These are phyloP conservation scores for Westerdykella aurantiaca DNA, from an alignment of 2,329 filamentous ascomycete species.

Conservation along the genomic window DNA sequence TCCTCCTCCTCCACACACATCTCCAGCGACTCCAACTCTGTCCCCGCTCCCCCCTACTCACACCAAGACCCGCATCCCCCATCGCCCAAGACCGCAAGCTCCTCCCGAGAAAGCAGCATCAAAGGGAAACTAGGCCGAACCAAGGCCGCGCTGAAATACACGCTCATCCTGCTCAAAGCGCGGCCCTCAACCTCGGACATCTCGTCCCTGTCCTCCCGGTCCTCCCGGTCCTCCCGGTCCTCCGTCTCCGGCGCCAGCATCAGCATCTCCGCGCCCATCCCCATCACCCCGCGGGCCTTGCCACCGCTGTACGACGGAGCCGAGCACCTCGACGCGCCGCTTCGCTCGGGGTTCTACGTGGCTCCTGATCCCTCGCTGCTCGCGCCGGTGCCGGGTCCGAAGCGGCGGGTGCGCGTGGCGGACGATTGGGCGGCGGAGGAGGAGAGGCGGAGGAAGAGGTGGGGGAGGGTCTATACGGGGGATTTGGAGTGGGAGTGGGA, in stretches of 20 bases:
- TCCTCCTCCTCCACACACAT: slow-evolving; percentile 10
- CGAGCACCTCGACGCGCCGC: not conserved
- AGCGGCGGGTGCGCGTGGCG: not conserved
- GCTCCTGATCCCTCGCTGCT: not conserved
- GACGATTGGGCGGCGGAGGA: slow-evolving; percentile 1
- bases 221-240: not conserved
- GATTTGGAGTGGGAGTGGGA: too few relatives aligned
- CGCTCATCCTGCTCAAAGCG: slow-evolving; percentile 26
- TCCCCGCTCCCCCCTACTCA: slow-evolving; percentile 16
- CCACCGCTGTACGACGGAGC: not conserved
- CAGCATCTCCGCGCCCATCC: not conserved
- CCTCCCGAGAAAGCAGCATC: too few relatives aligned
- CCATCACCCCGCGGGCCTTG: not conserved
- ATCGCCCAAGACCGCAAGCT: too few relatives aligned
- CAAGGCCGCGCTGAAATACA: not conserved
- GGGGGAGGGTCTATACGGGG: too few relatives aligned
- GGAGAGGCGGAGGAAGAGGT: not conserved
- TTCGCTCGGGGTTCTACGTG: not conserved
- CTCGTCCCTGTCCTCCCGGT: slow-evolving; percentile 6
- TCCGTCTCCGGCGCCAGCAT: not conserved
- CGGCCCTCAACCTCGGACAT: slow-evolving; percentile 16
- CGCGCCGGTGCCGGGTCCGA: not conserved
- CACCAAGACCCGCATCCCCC: too few relatives aligned
- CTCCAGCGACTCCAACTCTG: slow-evolving; percentile 8
- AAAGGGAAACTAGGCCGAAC: too few relatives aligned